A percentile compares a stretch with the other conserved stretches of the same genome.
Conservation (phyloP, 2,329 filamentous ascomycete genomes). For the Alternaria atra region DNA sequence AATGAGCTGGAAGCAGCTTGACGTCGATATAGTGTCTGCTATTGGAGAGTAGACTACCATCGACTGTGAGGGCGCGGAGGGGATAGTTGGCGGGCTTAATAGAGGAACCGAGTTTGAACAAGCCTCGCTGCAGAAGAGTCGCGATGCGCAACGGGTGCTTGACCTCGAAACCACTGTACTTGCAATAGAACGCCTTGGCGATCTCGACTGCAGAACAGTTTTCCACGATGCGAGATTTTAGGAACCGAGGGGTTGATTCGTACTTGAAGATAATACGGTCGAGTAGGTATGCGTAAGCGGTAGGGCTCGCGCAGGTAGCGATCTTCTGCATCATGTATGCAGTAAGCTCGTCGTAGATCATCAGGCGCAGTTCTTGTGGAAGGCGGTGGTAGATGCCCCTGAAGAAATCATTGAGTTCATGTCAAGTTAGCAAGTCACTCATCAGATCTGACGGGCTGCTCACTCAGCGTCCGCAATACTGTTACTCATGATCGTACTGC, state of each 20-base stretch:
- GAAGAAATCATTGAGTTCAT: neutral
- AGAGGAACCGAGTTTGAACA: neutral
- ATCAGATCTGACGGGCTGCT: neutral
- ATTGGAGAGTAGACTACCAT: neutral
- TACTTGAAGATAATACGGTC: neutral
- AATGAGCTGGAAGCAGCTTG: neutral
- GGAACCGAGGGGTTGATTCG: neutral
- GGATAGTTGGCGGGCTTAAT: neutral
- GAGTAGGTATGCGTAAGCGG: neutral
- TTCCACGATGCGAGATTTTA: neutral
- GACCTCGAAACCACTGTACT: neutral
- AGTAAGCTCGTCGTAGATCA: neutral
- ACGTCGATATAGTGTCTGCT: neutral
- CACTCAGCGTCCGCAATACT: neutral
- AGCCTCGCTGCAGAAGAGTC: neutral
- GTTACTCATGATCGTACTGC: neutral
- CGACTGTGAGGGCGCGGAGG: neutral
- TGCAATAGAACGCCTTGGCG: neutral
- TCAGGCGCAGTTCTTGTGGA: neutral
- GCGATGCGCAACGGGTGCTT: neutral
- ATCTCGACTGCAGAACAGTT: neutral
- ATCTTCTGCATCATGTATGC: neutral
- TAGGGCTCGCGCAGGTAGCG: neutral
- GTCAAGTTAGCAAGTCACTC: neutral
- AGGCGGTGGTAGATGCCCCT: neutral